A percentile compares a stretch with the other conserved stretches of the same genome.
Evolutionary conservation across 306 rosid species (phyloP).

Genomic region (Fagus crenata): DNA sequence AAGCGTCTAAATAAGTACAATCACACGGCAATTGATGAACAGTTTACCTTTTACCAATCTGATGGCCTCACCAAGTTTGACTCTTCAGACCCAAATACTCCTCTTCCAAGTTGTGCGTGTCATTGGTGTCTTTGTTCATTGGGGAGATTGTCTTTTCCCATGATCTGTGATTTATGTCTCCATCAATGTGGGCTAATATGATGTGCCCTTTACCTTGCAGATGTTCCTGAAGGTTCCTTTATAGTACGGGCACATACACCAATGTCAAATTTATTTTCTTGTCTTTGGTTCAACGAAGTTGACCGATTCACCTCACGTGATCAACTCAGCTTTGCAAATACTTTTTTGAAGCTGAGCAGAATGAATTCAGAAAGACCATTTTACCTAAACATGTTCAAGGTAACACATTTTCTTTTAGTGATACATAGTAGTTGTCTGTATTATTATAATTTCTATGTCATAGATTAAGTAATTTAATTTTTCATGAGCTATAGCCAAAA

Average conservation of each 20-base stretch:
- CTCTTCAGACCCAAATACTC: slow-evolving; percentile 54
- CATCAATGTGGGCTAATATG: slow-evolving; percentile 23
- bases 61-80: slow-evolving; percentile 86
- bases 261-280: slow-evolving; percentile 85
- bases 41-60: slow-evolving; percentile 66
- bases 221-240: slow-evolving; percentile 96
- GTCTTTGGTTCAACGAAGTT: slow-evolving; percentile 98
- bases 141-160: slow-evolving; percentile 25
- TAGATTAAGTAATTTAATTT: background rate
- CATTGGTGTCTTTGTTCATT: slow-evolving; percentile 30
- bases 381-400: slow-evolving; percentile 84
- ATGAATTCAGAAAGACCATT: slow-evolving; percentile 70
- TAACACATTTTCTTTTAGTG: slow-evolving; percentile 23
- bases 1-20: slow-evolving; percentile 85
- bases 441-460: slow-evolving; percentile 10
- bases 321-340: slow-evolving; percentile 91
- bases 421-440: slow-evolving; percentile 5
- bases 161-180: slow-evolving; percentile 5
- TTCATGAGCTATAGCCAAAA: background rate
- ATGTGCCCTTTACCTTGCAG: slow-evolving; percentile 41
- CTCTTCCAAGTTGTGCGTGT: slow-evolving; percentile 82
- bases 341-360: slow-evolving; percentile 81
- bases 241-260: slow-evolving; percentile 94
- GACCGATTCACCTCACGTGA: slow-evolving; percentile 94
- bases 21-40: slow-evolving; percentile 79